Percentiles rank a stretch among this genome's conserved stretches.
Evolutionary conservation across 345 rosid species (phyloP).

Genomic region (Lagerstroemia speciosa): DNA sequence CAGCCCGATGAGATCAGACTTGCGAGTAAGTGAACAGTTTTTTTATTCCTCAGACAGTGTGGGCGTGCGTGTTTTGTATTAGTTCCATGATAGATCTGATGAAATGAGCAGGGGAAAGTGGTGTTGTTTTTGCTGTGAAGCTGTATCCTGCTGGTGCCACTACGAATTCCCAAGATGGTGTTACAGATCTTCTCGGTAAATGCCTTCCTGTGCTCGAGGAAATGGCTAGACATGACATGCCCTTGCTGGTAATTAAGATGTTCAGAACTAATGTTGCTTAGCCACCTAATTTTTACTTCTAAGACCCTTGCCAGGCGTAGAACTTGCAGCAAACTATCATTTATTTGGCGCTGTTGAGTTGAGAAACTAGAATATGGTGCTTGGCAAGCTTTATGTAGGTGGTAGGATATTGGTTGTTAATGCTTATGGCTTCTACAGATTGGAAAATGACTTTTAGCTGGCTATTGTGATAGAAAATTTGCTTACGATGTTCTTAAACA

Average conservation of each 20-base stretch:
- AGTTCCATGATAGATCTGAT: slow-evolving; percentile 1
- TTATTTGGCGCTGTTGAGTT: background rate
- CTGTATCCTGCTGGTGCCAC: slow-evolving; percentile 96
- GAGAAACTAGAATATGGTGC: background rate
- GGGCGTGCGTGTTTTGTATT: slow-evolving; percentile 4
- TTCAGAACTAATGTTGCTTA: background rate
- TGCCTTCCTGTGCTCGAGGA: slow-evolving; percentile 86
- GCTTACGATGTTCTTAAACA: background rate
- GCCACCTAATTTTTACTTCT: background rate
- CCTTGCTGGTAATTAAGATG: slow-evolving; percentile 57
- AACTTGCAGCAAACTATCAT: background rate
- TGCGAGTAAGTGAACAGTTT: slow-evolving; percentile 46
- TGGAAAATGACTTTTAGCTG: background rate
- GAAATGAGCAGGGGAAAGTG: slow-evolving; percentile 52
- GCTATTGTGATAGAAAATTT: background rate
- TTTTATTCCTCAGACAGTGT: background rate
- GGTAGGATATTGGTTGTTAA: background rate
- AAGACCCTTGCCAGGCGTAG: background rate
- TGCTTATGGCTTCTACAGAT: background rate
- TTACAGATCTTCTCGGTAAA: slow-evolving; percentile 81
- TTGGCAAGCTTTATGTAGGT: background rate
- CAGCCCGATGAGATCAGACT: slow-evolving; percentile 79
- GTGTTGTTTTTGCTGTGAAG: slow-evolving; percentile 85
- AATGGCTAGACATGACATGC: slow-evolving; percentile 77
- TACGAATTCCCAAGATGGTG: slow-evolving; percentile 94